These are phyloP conservation scores for Lactifluus pinguis DNA, from an alignment of 768 basidiomycete species.

Conservation along the genomic window DNA sequence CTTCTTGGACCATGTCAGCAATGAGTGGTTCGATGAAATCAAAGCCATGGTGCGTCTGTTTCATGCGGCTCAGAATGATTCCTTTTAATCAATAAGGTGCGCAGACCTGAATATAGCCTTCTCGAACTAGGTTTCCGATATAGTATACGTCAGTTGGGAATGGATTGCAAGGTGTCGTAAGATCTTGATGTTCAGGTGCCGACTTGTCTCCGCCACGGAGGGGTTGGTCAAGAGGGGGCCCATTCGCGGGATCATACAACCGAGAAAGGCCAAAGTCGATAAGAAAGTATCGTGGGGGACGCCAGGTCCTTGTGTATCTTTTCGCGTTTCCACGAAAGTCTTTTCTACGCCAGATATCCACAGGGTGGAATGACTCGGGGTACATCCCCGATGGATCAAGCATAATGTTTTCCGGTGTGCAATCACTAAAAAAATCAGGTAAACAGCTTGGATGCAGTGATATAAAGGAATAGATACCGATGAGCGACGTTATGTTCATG, in stretches of 20 bases:
- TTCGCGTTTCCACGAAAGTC: constrained; percentile 10
- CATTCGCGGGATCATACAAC: constrained; percentile 9
- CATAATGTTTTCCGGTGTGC: constrained; percentile 5
- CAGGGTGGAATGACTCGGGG: constrained; percentile 12
- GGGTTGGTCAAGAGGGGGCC: constrained; percentile 11
- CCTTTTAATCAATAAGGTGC: no score
- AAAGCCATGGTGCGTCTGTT: background rate
- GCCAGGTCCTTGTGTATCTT: constrained; percentile 20
- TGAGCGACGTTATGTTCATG: constrained; percentile 14
- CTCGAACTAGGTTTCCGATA: constrained; percentile 20
- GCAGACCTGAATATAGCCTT: constrained; percentile 10
- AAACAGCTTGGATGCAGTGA: background rate
- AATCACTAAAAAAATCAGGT: background rate
- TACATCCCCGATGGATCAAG: constrained; percentile 12
- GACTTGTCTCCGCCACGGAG: constrained; percentile 22
- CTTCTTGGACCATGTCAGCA: constrained; percentile 29
- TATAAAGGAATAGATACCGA: constrained; percentile 9
- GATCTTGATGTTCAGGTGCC: constrained; percentile 19
- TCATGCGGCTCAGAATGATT: background rate
- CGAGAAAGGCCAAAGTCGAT: constrained; percentile 26
- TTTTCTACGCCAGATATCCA: background rate
- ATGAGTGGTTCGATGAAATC: constrained; percentile 13
- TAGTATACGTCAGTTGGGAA: constrained; percentile 24
- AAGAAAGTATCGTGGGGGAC: constrained; percentile 23
- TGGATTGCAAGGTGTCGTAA: constrained; percentile 9